Percentiles rank a stretch among this genome's conserved stretches.
These are phyloP conservation scores for Aspergillus latus DNA, from an alignment of 2,329 filamentous ascomycete species.

Conservation along the genomic window DNA sequence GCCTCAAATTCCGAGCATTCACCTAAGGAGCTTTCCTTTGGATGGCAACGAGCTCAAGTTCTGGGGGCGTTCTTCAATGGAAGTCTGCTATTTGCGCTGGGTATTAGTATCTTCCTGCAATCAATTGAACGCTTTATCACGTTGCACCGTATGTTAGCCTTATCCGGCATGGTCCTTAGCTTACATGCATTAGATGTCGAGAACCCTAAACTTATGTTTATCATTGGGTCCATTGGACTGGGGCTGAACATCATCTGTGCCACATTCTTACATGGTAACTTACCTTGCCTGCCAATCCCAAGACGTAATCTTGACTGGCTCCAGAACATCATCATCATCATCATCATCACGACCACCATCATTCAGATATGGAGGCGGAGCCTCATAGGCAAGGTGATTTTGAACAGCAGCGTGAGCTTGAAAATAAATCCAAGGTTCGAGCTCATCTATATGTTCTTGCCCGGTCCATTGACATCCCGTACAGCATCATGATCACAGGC, in stretches of 20 bases:
- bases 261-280: conserved; percentile 62
- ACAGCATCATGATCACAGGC: conserved; percentile 30
- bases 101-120: conserved; percentile 71
- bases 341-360: conserved; percentile 21
- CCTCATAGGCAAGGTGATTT: not conserved
- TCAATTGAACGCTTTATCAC: conserved; percentile 62
- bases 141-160: conserved; percentile 27
- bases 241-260: conserved; percentile 66
- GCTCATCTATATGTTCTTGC: not conserved
- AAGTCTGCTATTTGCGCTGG: conserved; percentile 69
- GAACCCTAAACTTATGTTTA: conserved; percentile 65
- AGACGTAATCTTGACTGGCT: not conserved
- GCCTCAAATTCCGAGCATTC: conserved; percentile 61
- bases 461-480: not conserved
- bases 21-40: conserved; percentile 65
- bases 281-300: not conserved
- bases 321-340: conserved; percentile 13
- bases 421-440: conserved; percentile 2
- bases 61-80: conserved; percentile 81
- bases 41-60: conserved; percentile 73
- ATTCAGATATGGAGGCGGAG: conserved; percentile 5
- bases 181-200: conserved; percentile 55
- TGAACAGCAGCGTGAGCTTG: not conserved
- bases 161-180: not conserved
- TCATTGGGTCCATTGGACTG: conserved; percentile 68